Percentiles rank a stretch among this genome's conserved stretches.
These are phyloP conservation scores for Phlebiopsis flavidoalba DNA, from an alignment of 768 basidiomycete genomes.

Conservation along the genomic window DNA sequence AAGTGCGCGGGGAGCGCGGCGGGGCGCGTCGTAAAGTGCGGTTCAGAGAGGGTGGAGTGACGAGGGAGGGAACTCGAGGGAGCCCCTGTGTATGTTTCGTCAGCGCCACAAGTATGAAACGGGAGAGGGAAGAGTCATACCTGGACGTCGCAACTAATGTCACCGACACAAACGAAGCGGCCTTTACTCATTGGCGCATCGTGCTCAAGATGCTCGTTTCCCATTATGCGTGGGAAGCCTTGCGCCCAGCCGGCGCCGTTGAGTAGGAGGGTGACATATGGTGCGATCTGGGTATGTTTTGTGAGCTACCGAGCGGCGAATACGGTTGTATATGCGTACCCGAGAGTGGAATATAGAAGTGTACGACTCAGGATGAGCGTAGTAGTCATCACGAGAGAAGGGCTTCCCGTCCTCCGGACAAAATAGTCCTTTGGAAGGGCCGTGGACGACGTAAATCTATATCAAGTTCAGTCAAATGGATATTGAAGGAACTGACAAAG, in stretches of 20 bases:
- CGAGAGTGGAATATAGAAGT: constrained; percentile 61
- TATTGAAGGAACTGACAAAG: background rate
- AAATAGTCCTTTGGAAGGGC: constrained; percentile 66
- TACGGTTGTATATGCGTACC: constrained; percentile 32
- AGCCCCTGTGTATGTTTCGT: constrained; percentile 48
- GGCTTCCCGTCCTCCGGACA: constrained; percentile 43
- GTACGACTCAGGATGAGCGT: constrained; percentile 62
- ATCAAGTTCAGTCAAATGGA: background rate
- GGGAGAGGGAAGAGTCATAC: background rate
- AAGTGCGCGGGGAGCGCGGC: constrained; percentile 37
- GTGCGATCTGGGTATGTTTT: constrained; percentile 56
- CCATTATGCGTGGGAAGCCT: constrained; percentile 75
- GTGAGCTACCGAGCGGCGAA: background rate
- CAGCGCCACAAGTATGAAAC: background rate
- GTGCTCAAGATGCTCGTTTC: constrained; percentile 49
- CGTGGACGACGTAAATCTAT: constrained; percentile 76
- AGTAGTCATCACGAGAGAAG: constrained; percentile 70
- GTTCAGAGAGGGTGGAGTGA: constrained; percentile 74
- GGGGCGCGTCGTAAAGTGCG: constrained; percentile 56
- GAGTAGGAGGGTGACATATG: constrained; percentile 77
- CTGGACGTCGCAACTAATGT: constrained; percentile 82
- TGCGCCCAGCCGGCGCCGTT: constrained; percentile 86
- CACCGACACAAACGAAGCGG: constrained; percentile 70
- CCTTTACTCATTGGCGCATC: constrained; percentile 42
- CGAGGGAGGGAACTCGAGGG: constrained; percentile 76